These are phyloP conservation scores for Pythium aristosporum DNA, from an alignment of 352 stramenopile species.

Conservation along the genomic window DNA sequence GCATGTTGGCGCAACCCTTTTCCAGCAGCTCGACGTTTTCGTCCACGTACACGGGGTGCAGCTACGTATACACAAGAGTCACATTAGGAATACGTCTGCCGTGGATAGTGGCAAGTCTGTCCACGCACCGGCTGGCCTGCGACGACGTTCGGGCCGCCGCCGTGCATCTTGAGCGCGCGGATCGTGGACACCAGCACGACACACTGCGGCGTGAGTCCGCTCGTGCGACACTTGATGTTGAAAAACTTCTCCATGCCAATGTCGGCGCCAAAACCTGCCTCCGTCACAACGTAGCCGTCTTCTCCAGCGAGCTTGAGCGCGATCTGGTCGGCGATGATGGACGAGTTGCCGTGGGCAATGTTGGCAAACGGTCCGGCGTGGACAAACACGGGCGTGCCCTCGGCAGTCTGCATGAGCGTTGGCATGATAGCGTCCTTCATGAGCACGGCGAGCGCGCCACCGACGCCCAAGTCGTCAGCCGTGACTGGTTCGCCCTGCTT, in stretches of 20 bases:
- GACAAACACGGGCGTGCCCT: constrained; percentile 96
- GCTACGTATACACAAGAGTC: constrained; percentile 26
- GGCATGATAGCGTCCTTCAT: constrained; percentile 98
- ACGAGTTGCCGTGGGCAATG: constrained; percentile 97
- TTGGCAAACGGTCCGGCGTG: constrained; percentile 98
- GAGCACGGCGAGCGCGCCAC: constrained; percentile 94
- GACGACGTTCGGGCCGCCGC: constrained; percentile 94
- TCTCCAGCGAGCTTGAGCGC: constrained; percentile 93
- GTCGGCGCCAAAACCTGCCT: constrained; percentile 98
- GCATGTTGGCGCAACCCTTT: constrained; percentile 92
- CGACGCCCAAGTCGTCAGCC: constrained; percentile 96
- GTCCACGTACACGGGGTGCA: constrained; percentile 90
- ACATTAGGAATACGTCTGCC: neutral
- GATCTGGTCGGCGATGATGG: constrained; percentile 96
- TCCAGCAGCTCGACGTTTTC: constrained; percentile 96
- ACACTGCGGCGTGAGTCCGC: constrained; percentile 94
- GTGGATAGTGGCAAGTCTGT: neutral
- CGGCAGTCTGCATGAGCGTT: constrained; percentile 98
- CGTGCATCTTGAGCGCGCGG: constrained; percentile 98
- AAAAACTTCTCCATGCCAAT: constrained; percentile 99
- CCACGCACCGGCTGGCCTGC: constrained; percentile 89
- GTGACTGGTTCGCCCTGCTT: constrained; percentile 89
- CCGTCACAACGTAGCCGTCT: constrained; percentile 96
- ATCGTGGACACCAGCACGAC: constrained; percentile 98
- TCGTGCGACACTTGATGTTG: constrained; percentile 98